A percentile compares a stretch with the other conserved stretches of the same genome.
Conservation (phyloP, 2,329 filamentous ascomycete genomes). For the Rutstroemia sydowiana region DNA sequence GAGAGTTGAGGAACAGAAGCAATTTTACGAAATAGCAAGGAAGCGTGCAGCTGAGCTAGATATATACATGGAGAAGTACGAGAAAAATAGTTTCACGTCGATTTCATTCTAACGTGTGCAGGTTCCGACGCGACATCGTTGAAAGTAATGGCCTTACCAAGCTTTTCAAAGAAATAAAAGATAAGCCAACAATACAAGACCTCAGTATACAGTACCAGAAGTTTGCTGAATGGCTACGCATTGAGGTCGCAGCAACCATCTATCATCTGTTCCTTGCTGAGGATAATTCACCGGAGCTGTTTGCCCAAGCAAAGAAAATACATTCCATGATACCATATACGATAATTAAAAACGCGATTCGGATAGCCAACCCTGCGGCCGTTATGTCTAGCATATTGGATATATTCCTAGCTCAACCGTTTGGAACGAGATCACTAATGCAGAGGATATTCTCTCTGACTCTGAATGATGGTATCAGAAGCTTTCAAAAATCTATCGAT, state of each 20-base stretch:
- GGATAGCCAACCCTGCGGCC: slow-evolving; percentile 89
- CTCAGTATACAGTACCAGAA: slow-evolving; percentile 94
- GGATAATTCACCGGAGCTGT: slow-evolving; percentile 94
- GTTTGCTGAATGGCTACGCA: slow-evolving; percentile 95
- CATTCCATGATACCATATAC: slow-evolving; percentile 92
- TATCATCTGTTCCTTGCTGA: slow-evolving; percentile 97
- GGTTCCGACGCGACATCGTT: slow-evolving; percentile 60
- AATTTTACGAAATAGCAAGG: slow-evolving; percentile 92
- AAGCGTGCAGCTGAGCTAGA: slow-evolving; percentile 87
- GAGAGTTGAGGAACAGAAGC: slow-evolving; percentile 83
- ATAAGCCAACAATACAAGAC: slow-evolving; percentile 80
- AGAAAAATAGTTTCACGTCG: slow-evolving; percentile 11
- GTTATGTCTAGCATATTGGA: slow-evolving; percentile 96
- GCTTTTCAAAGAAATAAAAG: slow-evolving; percentile 86
- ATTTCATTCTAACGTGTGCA: slow-evolving; percentile 25
- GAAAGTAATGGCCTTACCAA: slow-evolving; percentile 78
- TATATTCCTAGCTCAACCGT: slow-evolving; percentile 91
- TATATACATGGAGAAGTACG: slow-evolving; percentile 93
- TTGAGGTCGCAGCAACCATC: slow-evolving; percentile 91
- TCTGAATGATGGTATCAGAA: slow-evolving; percentile 80
- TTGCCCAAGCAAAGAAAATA: slow-evolving; percentile 87
- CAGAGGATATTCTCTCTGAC: slow-evolving; percentile 93
- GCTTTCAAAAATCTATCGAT: slow-evolving; percentile 82
- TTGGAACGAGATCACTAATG: slow-evolving; percentile 80
- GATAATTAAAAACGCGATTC: slow-evolving; percentile 91